Conservation (phyloP, 768 basidiomycete genomes). For the Tephrocybe rancida region DNA sequence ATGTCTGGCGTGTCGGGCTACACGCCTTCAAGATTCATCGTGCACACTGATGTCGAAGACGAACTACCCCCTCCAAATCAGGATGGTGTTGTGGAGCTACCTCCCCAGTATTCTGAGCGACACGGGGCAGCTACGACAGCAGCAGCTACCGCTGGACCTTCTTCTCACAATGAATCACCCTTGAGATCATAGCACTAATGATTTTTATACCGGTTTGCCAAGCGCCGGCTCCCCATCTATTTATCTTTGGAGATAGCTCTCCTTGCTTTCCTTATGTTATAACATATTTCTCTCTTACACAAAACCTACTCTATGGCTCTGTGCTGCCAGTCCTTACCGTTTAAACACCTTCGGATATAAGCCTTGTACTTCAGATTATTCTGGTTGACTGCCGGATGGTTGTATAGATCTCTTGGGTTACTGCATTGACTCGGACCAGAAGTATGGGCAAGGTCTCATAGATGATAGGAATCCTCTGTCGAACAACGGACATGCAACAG, state of each 20-base stretch:
- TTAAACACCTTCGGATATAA: neutral
- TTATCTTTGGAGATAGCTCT: neutral
- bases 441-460: neutral
- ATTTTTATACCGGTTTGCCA: neutral
- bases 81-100: constrained; percentile 69
- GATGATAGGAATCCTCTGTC: neutral
- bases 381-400: constrained; percentile 8
- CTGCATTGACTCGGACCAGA: neutral
- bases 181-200: constrained; percentile 1
- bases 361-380: constrained; percentile 9
- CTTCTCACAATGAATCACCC: neutral
- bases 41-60: constrained; percentile 75
- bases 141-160: constrained; percentile 3
- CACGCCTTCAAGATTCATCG: constrained; percentile 55
- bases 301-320: constrained; percentile 5
- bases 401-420: constrained; percentile 12
- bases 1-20: constrained; percentile 49
- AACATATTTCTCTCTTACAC: neutral
- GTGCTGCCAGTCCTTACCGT: constrained; percentile 6
- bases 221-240: constrained; percentile 4
- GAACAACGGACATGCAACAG: neutral
- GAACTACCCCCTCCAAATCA: constrained; percentile 39
- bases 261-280: constrained; percentile 8
- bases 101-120: constrained; percentile 69
- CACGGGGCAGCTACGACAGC: constrained; percentile 23